Percentiles rank a stretch among this genome's conserved stretches.
Conservation (phyloP, 495 filamentous ascomycete genomes). For the Xanthoparmelia taractica region DNA sequence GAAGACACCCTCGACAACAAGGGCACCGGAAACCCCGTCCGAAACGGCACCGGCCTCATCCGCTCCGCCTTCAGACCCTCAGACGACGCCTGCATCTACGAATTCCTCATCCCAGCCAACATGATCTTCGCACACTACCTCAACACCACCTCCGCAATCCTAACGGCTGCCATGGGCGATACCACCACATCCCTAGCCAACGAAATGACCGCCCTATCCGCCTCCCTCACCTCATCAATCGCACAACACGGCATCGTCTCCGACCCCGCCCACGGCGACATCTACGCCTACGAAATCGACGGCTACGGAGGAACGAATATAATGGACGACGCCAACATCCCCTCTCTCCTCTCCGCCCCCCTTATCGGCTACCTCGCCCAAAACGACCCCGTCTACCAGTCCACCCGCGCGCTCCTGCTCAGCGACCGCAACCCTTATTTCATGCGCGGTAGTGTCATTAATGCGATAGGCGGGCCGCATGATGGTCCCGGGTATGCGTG, state of each 20-base stretch:
- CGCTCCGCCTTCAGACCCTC: conserved; percentile 55
- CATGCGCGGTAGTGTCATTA: conserved; percentile 46
- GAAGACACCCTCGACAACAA: conserved; percentile 53
- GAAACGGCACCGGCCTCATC: conserved; percentile 49
- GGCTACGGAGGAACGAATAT: conserved; percentile 44
- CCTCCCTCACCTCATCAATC: conserved; percentile 43
- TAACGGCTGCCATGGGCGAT: conserved; percentile 38
- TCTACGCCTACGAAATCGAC: conserved; percentile 54
- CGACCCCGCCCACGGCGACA: conserved; percentile 35
- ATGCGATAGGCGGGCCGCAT: conserved; percentile 48
- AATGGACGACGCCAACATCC: conserved; percentile 59
- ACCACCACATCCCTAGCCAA: conserved; percentile 35
- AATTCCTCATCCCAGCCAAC: conserved; percentile 55
- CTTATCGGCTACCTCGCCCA: conserved; percentile 41
- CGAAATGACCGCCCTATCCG: conserved; percentile 44
- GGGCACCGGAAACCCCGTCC: conserved; percentile 49
- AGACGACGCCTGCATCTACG: conserved; percentile 52
- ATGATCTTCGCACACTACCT: conserved; percentile 59
- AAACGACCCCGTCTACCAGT: conserved; percentile 40
- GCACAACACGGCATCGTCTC: conserved; percentile 42
- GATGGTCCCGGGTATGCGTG: conserved; percentile 48
- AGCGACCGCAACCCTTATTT: conserved; percentile 48
- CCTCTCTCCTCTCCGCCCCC: conserved; percentile 46
- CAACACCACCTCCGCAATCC: conserved; percentile 45
- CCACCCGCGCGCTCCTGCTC: conserved; percentile 42